A percentile compares a stretch with the other conserved stretches of the same genome.
phyloP scores from a whole-genome alignment of 208 protist species.

The Vickermania spadyakhi region DNA sequence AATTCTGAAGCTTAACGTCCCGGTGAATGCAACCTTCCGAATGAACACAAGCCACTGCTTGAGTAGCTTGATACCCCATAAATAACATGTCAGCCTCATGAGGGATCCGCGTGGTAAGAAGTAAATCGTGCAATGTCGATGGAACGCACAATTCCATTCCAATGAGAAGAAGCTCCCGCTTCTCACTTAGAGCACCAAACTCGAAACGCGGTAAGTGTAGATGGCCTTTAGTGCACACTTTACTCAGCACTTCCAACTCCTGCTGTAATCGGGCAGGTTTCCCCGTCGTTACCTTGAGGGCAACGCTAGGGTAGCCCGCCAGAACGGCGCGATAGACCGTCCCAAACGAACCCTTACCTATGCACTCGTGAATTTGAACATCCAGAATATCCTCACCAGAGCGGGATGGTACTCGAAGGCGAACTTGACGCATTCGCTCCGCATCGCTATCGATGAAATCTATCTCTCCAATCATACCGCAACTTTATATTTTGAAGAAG shows the following conservation, averaged over 20 bases:
- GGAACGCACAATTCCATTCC: constrained; percentile 88
- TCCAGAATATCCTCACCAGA: constrained; percentile 25
- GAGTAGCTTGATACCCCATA: constrained; percentile 80
- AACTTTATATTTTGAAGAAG: not conserved
- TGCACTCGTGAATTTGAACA: constrained; percentile 58
- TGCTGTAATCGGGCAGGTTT: constrained; percentile 66
- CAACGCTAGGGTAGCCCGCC: constrained; percentile 55
- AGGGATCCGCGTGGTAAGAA: constrained; percentile 65
- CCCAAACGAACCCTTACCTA: constrained; percentile 84
- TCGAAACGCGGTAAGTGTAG: constrained; percentile 81
- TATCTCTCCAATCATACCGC: constrained; percentile 67
- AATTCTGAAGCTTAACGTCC: constrained; percentile 90
- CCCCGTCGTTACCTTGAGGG: constrained; percentile 79
- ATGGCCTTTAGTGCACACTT: constrained; percentile 74
- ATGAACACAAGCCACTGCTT: constrained; percentile 88
- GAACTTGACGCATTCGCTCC: constrained; percentile 49
- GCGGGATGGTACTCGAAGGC: constrained; percentile 55
- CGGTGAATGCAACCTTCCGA: constrained; percentile 80
- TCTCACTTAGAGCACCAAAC: constrained; percentile 81
- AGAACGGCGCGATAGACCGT: constrained; percentile 77
- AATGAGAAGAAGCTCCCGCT: constrained; percentile 65
- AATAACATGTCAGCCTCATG: constrained; percentile 85
- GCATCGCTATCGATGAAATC: constrained; percentile 72
- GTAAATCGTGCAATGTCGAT: constrained; percentile 79
- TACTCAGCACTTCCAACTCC: constrained; percentile 74